phyloP scores from a whole-genome alignment of 257 asterid species.

The Parsonsia alboflavescens region DNA sequence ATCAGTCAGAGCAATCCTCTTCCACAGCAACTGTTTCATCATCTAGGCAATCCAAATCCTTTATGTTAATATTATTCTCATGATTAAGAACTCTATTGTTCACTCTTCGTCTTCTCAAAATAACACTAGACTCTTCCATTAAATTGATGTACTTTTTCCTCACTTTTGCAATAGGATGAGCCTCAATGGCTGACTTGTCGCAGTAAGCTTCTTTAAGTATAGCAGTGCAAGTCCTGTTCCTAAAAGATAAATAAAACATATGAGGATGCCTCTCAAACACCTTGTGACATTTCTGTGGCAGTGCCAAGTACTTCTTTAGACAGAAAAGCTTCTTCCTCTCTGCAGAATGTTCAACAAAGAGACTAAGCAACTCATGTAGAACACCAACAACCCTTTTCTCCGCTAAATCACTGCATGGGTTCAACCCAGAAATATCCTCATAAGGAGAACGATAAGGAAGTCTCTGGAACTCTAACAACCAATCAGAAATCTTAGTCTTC shows the following conservation, averaged over 20 bases:
- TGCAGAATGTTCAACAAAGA: neutral
- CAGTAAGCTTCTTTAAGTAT: neutral
- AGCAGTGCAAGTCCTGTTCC: neutral
- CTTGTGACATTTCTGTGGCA: neutral
- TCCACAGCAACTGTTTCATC: neutral
- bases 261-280: neutral
- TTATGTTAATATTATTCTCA: neutral
- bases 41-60: neutral
- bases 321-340: neutral
- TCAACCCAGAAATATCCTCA: neutral
- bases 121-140: neutral
- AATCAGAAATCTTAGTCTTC: neutral
- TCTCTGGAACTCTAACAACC: neutral
- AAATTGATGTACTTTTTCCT: neutral
- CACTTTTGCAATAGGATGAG: slow-evolving; percentile 1
- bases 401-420: neutral
- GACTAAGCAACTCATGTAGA: neutral
- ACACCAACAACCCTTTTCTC: neutral
- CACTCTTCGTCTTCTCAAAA: neutral
- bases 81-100: neutral
- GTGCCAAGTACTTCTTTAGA: neutral
- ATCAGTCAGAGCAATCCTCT: neutral
- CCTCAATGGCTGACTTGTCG: neutral
- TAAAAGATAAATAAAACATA: neutral
- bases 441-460: neutral